Evolutionary conservation across 768 basidiomycete genomes (phyloP).

Genomic region (Tremella fuciformis): DNA sequence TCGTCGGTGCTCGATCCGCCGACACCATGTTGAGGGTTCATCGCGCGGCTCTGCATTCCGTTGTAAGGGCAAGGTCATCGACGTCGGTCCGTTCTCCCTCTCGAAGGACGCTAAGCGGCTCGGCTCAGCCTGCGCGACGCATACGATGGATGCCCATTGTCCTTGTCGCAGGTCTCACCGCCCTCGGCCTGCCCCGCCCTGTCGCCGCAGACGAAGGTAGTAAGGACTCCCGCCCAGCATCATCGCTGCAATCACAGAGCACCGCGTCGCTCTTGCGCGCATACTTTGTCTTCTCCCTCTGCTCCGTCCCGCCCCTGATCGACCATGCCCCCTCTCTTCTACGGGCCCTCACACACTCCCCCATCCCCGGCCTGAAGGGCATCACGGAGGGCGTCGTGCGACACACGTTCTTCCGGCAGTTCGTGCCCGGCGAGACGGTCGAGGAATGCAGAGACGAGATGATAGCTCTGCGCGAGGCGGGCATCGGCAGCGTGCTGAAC

Average conservation of each 20-base stretch:
- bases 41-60: too few relatives aligned
- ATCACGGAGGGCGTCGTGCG: slow-evolving; percentile 69
- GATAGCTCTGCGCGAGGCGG: slow-evolving; percentile 61
- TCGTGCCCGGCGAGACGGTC: slow-evolving; percentile 83
- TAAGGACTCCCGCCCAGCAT: too few relatives aligned
- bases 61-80: too few relatives aligned
- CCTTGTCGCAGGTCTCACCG: too few relatives aligned
- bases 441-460: slow-evolving; percentile 67
- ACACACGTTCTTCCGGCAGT: slow-evolving; percentile 83
- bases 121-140: too few relatives aligned
- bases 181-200: too few relatives aligned
- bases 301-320: slow-evolving; percentile 71
- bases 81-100: too few relatives aligned
- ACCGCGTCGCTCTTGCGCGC: slow-evolving; percentile 60
- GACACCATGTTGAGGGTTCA: too few relatives aligned
- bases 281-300: slow-evolving; percentile 77
- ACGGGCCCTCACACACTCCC: slow-evolving; percentile 57
- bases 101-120: too few relatives aligned
- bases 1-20: too few relatives aligned
- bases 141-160: too few relatives aligned
- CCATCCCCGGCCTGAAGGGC: slow-evolving; percentile 60
- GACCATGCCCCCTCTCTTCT: slow-evolving; percentile 71
- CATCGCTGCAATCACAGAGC: background rate
- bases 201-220: too few relatives aligned
- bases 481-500: slow-evolving; percentile 72